Conservation (phyloP, 805 yeast genomes). For the Saturnispora ahearnii region DNA sequence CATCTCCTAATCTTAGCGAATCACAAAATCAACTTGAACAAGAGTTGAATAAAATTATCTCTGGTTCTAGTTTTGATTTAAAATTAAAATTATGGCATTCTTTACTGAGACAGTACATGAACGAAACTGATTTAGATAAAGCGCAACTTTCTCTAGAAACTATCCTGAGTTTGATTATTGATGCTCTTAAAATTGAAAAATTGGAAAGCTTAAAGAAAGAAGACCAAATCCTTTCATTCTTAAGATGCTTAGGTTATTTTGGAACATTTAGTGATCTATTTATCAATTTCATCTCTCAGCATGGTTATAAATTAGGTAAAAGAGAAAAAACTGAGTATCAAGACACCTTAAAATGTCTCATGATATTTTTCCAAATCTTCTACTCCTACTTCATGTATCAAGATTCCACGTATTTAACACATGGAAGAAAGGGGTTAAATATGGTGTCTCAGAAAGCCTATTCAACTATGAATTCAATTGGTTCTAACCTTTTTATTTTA, state of each 20-base stretch:
- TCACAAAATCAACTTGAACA: constrained; percentile 28
- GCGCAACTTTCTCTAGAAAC: constrained; percentile 43
- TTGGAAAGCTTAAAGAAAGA: constrained; percentile 19
- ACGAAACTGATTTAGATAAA: constrained; percentile 24
- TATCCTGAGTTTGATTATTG: constrained; percentile 37
- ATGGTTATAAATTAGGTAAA: constrained; percentile 28
- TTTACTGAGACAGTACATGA: constrained; percentile 47
- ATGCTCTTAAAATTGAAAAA: constrained; percentile 26
- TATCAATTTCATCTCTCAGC: constrained; percentile 22
- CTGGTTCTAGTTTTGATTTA: constrained; percentile 54
- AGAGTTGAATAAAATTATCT: constrained; percentile 55
- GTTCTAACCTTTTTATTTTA: constrained; percentile 31
- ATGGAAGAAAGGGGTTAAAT: constrained; percentile 33
- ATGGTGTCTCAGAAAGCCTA: constrained; percentile 36
- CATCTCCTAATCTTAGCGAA: constrained; percentile 20
- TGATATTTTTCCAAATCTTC: constrained; percentile 32
- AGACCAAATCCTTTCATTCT: constrained; percentile 34
- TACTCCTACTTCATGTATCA: constrained; percentile 46
- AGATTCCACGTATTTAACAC: constrained; percentile 35
- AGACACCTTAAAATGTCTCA: constrained; percentile 17
- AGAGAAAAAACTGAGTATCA: not conserved
- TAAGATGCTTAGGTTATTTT: constrained; percentile 45
- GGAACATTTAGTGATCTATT: constrained; percentile 39
- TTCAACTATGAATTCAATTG: constrained; percentile 36
- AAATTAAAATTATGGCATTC: constrained; percentile 69